Base-by-base conservation (phyloP, 805 yeast genomes). In the Danielozyma ontarioensis region DNA sequence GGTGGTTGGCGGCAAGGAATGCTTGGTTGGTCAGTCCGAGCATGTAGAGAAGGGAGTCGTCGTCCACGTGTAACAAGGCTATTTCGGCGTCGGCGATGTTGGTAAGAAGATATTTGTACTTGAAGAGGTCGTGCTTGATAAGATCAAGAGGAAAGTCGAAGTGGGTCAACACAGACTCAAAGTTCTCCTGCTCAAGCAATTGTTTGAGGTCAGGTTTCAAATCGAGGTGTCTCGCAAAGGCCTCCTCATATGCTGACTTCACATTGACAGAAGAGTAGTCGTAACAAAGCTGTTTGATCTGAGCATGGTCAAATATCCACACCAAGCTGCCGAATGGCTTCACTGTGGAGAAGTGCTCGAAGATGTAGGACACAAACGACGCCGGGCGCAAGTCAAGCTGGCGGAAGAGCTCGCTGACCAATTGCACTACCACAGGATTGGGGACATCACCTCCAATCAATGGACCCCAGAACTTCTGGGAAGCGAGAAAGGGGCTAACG, bases 391-490 rank as follows among this genome's bases (percentile, higher is more conserved):
- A 6, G 8, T 6, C 22, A 6, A 19, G 10, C 10, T 19, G 22
- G 22, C 6, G 22, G 22, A 6, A 19, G 10, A 19, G 22, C 22
- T 19, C 22, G 14, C 17, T 23, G 22, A 35, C 32, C 19, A 17
- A 16, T 12, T 13, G 17, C 12, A 22, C 18, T 2, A 17, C 10
- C 11, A 38, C 22, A 4, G 23, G 17, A 19, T 19, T 6, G 22
- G 22, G 6, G n/a, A n/a, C n/a, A 6, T 26, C 18, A 2, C 17
- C 22, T 6, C 34, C 33, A 0, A 10, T 5, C 1, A 36, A 13
- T 5, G 42, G 8, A 4, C 39, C 27, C 64, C 70, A 64, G 37
- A 50, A 66, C 17, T 41, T 55, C 13, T 30, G 22, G 1, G 55
- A 45, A n/a, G 41, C 28, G 10, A 53, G 33, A 34, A 35, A 55